Evolutionary conservation across 768 basidiomycete genomes (phyloP), one percentile per base, ranked within the genome.

Genomic region (Sarcodon aspratus): DNA sequence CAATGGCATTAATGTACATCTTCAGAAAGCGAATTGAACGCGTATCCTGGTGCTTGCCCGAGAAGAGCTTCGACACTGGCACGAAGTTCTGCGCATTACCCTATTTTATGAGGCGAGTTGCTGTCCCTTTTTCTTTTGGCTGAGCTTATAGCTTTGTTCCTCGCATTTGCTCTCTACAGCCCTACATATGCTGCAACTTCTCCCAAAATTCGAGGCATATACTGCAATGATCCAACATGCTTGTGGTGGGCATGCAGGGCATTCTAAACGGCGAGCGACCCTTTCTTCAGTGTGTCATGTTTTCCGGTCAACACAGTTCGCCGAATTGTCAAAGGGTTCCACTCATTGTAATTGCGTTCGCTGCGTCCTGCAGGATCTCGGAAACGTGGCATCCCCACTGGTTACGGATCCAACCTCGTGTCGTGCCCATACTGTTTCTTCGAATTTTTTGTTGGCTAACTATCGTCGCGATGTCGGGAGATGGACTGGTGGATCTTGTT

Each of bases 341-440:
- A 82, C 85, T 5, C 96, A 99, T 61, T 58, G 93, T 49, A 89
- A 78, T 74, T 97, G 15, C 84, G 91, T 45, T 71, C 75, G 37
- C 79, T 99, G 42, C 88, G 96, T 17, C 91, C 95, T 0, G 69
- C 75, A 18, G n/a, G n/a, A n/a, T n/a, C n/a, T n/a, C n/a, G n/a
- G n/a, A n/a, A n/a, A n/a, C n/a, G n/a, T n/a, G n/a, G 90, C n/a
- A 84, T 96, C 55, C 96, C 96, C 0, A 67, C 71, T 15, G 95
- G 96, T 21, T 95, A 92, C 55, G 94, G 93, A 6, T 99, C 97
- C 68, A 71, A 79, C 48, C 66, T 78, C 15, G 75, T 94, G 36
- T 85, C 89, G 7, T 86, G 78, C 70, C 91, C 95, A 12, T 97
- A 99, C 65, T 99, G 98, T 68, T 81, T 88, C 61, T 97, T 94